Conservation (phyloP, 202 grass and related monocot species). For the Bolboschoenoplectus hybrid region DNA sequence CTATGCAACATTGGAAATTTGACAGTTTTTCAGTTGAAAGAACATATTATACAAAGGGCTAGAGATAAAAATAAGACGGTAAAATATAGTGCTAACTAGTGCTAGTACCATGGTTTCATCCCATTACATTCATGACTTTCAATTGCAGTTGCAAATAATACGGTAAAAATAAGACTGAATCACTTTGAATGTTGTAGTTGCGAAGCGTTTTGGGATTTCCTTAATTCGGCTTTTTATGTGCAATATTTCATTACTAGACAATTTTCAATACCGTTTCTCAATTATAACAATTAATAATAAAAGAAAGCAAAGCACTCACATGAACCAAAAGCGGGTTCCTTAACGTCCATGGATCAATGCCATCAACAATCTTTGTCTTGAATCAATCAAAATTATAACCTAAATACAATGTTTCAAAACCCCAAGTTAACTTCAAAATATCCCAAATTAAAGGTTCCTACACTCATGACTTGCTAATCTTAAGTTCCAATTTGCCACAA, state of each 20-base stretch:
- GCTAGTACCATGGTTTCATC: not conserved
- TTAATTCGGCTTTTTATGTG: not conserved
- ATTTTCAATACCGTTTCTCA: not conserved
- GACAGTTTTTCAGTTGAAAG: not conserved
- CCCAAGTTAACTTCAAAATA: not conserved
- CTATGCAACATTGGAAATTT: not conserved
- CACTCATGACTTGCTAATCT: not conserved
- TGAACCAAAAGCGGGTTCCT: not conserved
- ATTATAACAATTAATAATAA: not conserved
- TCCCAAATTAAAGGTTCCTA: not conserved
- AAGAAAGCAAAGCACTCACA: conserved; percentile 17
- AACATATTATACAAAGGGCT: not conserved
- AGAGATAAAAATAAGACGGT: not conserved
- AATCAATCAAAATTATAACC: conserved; percentile 13
- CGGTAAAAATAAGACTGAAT: not conserved
- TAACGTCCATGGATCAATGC: not conserved
- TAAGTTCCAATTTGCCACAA: conserved; percentile 8
- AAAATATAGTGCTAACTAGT: not conserved
- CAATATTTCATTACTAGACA: not conserved
- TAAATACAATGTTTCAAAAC: not conserved
- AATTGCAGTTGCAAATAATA: not conserved
- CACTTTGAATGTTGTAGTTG: not conserved
- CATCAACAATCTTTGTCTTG: not conserved
- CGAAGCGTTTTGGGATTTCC: not conserved
- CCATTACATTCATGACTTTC: not conserved